Conservation (phyloP, 2,329 filamentous ascomycete species). For the Ophiostoma novo-ulmi region DNA sequence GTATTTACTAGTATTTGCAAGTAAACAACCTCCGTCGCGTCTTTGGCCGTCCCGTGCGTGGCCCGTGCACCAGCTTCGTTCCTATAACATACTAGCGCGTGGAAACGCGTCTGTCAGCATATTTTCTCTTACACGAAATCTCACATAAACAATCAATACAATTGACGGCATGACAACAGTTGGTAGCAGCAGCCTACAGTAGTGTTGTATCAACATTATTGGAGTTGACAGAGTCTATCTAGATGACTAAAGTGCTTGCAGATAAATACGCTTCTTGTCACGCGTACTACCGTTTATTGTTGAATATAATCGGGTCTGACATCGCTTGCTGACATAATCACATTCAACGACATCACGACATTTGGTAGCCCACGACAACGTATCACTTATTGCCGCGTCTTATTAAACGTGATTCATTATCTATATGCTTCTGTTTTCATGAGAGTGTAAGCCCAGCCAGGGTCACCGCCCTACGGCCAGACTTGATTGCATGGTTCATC, state of each 20-base stretch:
- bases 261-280: no score
- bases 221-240: background rate
- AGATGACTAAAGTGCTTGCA: background rate
- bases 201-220: background rate
- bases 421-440: background rate
- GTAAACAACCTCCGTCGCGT: conserved; percentile 21
- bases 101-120: conserved; percentile 18
- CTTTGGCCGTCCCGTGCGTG: conserved; percentile 14
- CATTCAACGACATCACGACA: background rate
- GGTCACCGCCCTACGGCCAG: background rate
- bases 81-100: conserved; percentile 25
- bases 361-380: no score
- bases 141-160: background rate
- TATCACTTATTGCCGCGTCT: background rate
- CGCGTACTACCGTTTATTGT: background rate
- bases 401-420: background rate
- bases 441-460: background rate
- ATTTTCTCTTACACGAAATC: background rate
- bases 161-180: background rate
- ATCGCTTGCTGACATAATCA: background rate
- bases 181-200: background rate
- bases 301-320: no score
- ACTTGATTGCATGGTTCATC: background rate
- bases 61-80: conserved; percentile 26
- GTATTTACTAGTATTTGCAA: background rate